Conservation (phyloP, 176 grass and related monocot species). For the Eremochloa ophiuroides region DNA sequence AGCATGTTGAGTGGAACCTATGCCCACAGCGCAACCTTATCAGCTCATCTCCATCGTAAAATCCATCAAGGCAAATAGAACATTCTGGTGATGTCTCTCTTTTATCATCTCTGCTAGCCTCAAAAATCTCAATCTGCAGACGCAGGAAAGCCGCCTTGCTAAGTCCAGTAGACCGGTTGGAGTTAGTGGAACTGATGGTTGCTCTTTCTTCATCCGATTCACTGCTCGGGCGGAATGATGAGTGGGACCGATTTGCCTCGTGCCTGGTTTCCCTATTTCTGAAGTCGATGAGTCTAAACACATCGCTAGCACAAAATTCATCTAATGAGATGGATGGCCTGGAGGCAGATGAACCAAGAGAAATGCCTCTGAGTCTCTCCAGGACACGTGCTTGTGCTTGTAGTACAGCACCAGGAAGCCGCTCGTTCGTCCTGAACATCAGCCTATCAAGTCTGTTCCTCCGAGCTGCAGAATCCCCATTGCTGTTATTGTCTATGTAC, state of each 20-base stretch:
- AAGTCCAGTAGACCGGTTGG: slow-evolving; percentile 58
- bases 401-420: slow-evolving; percentile 67
- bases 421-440: slow-evolving; percentile 64
- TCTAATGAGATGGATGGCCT: slow-evolving; percentile 59
- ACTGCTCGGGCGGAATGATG: slow-evolving; percentile 29
- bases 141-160: slow-evolving; percentile 53
- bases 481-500: slow-evolving; percentile 38
- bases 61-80: slow-evolving; percentile 85
- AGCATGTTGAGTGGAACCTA: slow-evolving; percentile 73
- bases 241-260: slow-evolving; percentile 15
- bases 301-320: slow-evolving; percentile 53
- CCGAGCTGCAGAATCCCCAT: slow-evolving; percentile 38
- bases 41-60: slow-evolving; percentile 51
- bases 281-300: slow-evolving; percentile 46
- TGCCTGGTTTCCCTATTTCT: slow-evolving; percentile 32
- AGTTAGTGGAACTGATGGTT: slow-evolving; percentile 12
- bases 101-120: slow-evolving; percentile 47
- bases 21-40: slow-evolving; percentile 66
- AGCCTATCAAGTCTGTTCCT: slow-evolving; percentile 58
- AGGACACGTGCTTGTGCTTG: slow-evolving; percentile 82
- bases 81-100: slow-evolving; percentile 54
- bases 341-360: slow-evolving; percentile 51
- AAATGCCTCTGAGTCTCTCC: slow-evolving; percentile 78
- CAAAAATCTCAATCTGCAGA: slow-evolving; percentile 63
- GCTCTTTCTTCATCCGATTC: slow-evolving; percentile 44